phyloP scores from a whole-genome alignment of 2,329 filamentous ascomycete species.

The Pyrenophora graminea region DNA sequence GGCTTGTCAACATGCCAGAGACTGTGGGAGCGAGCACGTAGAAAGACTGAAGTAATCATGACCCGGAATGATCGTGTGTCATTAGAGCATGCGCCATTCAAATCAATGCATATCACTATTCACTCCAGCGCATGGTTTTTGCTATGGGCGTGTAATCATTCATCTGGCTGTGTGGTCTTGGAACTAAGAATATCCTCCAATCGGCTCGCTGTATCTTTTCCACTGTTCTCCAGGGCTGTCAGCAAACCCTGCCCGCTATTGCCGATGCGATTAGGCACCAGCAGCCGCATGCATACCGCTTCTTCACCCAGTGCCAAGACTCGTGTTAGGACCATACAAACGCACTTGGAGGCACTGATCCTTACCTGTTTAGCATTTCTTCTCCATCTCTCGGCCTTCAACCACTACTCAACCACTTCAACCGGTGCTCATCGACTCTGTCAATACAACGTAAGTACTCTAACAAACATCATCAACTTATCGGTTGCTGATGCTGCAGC shows the following conservation, averaged over 20 bases:
- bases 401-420: neutral
- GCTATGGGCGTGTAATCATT: too few species aligned
- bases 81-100: too few species aligned
- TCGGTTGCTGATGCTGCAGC: neutral
- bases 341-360: slow-evolving; percentile 6
- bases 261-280: slow-evolving; percentile 6
- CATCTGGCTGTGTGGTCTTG: too few species aligned
- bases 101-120: neutral
- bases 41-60: too few species aligned
- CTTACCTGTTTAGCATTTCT: slow-evolving; percentile 11
- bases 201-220: too few species aligned
- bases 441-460: slow-evolving; percentile 8
- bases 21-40: neutral
- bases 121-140: neutral
- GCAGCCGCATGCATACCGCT: slow-evolving; percentile 9
- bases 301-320: neutral
- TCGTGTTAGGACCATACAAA: neutral
- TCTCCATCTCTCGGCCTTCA: slow-evolving; percentile 6
- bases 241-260: neutral
- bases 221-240: too few species aligned
- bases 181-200: too few species aligned
- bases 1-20: slow-evolving; percentile 36
- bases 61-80: too few species aligned
- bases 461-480: neutral
- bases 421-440: neutral